phyloP scores from a whole-genome alignment of 441 rosid genomes.

The Adansonia madagascariensis region DNA sequence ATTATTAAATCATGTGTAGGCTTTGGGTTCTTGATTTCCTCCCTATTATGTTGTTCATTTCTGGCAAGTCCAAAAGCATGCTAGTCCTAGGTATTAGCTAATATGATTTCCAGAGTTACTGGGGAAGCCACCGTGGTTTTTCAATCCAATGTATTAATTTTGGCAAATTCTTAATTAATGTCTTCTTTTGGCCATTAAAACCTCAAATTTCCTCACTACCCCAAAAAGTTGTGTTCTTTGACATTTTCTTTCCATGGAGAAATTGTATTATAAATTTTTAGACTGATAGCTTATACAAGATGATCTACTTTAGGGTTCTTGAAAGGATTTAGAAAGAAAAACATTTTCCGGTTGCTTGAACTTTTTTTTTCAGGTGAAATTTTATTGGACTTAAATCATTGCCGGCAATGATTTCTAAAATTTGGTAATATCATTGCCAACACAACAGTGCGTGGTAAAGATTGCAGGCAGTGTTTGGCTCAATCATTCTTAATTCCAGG shows the following conservation, averaged over 20 bases:
- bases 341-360: not conserved
- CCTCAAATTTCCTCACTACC: not conserved
- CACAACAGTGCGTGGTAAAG: not conserved
- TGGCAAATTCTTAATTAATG: not conserved
- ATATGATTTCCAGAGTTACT: not conserved
- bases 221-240: not conserved
- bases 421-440: not conserved
- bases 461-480: not conserved
- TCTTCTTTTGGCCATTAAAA: not conserved
- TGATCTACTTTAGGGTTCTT: not conserved
- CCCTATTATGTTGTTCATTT: not conserved
- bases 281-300: not conserved
- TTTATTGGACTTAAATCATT: not conserved
- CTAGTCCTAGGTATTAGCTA: not conserved
- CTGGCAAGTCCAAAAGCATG: constrained; percentile 17
- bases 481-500: not conserved
- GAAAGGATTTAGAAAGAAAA: not conserved
- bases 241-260: not conserved
- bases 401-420: not conserved
- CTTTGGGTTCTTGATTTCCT: not conserved
- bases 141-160: not conserved
- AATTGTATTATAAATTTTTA: not conserved
- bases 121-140: not conserved
- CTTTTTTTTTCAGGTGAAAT: not conserved
- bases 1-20: constrained; percentile 19